Evolutionary conservation across 139 green algal genomes (phyloP), one percentile per base, ranked within the genome.

Genomic region (Micromonas commoda): DNA sequence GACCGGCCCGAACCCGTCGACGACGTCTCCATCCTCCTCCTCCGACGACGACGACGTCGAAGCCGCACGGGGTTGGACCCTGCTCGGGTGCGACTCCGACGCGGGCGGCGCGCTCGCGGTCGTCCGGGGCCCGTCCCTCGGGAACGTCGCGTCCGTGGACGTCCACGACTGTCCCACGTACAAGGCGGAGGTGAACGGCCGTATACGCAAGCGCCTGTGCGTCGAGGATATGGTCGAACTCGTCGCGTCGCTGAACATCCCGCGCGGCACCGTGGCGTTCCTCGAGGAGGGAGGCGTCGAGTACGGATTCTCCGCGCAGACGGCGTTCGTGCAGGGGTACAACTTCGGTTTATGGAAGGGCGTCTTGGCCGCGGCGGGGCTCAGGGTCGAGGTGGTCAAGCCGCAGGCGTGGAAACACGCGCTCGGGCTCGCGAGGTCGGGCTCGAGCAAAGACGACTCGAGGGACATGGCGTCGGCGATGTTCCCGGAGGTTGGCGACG

Each of bases 51-150:
- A 57, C 9, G 45, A 57, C 9, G 45, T 23, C 9, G 9, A 16
- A 9, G 45, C 45, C 9, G 9, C 45, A 9, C 9, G 16, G 9
- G 45, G 45, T 23, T 75, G 68, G 68, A 33, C 32, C 35, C 34
- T 75, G 16, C 37, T 75, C 68, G 68, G 68, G 29, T 75, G 68
- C 23, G 89, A 92, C 37, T 88, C 89, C 23, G 89, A 92, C 53
- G 64, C 76, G 24, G 68, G 34, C 32, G 89, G 89, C 5, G 87
- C 89, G 0, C 51, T 92, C 5, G 84, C 81, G 9, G 32, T 68
- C 21, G n/a, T 78, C 3, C 2, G 51, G 0, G 54, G 53, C 4
- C 51, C 31, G 9, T 53, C 26, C 32, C 5, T 1, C 24, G 72
- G 72, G 3, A 52, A 23, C 3, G 26, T 80, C n/a, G 3, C n/a